Percentiles rank a stretch among this genome's conserved stretches.
Conservation (phyloP, 805 yeast genomes). For the Wickerhamiella bombiphila region DNA sequence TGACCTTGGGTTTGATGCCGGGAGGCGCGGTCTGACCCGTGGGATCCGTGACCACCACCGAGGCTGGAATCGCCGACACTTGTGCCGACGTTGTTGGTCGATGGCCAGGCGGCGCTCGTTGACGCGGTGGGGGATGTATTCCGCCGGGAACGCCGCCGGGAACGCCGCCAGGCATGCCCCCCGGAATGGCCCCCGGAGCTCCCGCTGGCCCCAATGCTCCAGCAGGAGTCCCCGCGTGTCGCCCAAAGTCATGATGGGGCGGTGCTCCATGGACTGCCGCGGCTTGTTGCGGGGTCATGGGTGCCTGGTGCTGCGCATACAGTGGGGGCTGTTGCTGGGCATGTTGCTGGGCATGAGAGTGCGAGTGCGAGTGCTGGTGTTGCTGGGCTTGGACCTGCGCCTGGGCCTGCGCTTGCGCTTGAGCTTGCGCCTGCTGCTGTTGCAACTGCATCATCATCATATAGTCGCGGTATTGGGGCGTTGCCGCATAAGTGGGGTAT, state of each 20-base stretch:
- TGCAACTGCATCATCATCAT: conserved; percentile 5
- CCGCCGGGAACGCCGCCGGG: background rate
- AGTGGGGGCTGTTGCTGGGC: conserved; percentile 1
- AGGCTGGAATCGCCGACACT: conserved; percentile 14
- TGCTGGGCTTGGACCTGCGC: conserved; percentile 6
- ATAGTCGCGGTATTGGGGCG: background rate
- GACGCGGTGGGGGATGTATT: too few relatives aligned
- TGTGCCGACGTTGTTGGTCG: conserved; percentile 7
- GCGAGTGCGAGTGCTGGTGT: conserved; percentile 10
- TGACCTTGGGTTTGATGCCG: conserved; percentile 40
- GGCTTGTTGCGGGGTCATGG: too few relatives aligned
- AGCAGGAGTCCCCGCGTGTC: too few relatives aligned
- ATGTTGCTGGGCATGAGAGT: background rate
- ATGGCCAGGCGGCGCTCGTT: too few relatives aligned
- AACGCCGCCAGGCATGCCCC: background rate
- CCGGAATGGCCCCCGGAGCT: too few relatives aligned
- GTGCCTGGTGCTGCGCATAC: too few relatives aligned
- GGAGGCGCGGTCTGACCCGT: conserved; percentile 29
- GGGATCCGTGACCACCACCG: conserved; percentile 24
- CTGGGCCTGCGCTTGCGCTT: conserved; percentile 8
- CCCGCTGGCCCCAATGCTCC: too few relatives aligned
- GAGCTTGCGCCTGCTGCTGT: conserved; percentile 11
- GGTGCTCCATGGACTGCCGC: too few relatives aligned
- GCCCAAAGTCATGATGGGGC: too few relatives aligned
- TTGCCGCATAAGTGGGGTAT: too few relatives aligned